Evolutionary conservation across 208 protist species (phyloP).

Genomic region (Leishmania martiniquensis): DNA sequence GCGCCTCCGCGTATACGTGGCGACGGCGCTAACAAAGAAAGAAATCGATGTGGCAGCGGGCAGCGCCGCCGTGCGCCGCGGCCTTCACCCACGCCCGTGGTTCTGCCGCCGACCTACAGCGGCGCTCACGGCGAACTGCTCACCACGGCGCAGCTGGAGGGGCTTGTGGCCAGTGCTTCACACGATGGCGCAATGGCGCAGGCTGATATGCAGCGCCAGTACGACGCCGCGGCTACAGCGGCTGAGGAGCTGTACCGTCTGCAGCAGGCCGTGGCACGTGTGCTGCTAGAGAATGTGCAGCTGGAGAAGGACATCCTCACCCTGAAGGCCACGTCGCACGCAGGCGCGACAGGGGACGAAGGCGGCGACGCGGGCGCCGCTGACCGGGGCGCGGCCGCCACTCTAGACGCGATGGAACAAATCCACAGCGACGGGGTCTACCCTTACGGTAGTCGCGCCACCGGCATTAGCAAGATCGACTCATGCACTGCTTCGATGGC

Average conservation of each 20-base stretch:
- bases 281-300: slow-evolving; percentile 55
- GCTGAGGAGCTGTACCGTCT: slow-evolving; percentile 43
- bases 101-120: slow-evolving; percentile 32
- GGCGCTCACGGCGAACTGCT: slow-evolving; percentile 36
- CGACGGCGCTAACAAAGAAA: neutral
- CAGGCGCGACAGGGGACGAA: neutral
- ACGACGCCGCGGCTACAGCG: slow-evolving; percentile 17
- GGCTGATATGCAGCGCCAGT: slow-evolving; percentile 10
- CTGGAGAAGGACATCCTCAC: slow-evolving; percentile 49
- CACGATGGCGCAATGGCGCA: slow-evolving; percentile 16
- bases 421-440: neutral
- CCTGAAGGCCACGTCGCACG: neutral
- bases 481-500: neutral
- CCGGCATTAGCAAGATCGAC: neutral
- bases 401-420: neutral
- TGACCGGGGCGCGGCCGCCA: neutral
- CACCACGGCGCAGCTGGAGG: slow-evolving; percentile 29
- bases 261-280: slow-evolving; percentile 34
- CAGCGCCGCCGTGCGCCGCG: neutral
- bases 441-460: neutral
- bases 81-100: slow-evolving; percentile 9
- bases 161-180: slow-evolving; percentile 10
- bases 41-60: neutral
- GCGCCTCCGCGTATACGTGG: neutral
- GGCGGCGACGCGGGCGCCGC: neutral